phyloP scores from a whole-genome alignment of 2,329 filamentous ascomycete species.

The Hansfordia pulvinata region DNA sequence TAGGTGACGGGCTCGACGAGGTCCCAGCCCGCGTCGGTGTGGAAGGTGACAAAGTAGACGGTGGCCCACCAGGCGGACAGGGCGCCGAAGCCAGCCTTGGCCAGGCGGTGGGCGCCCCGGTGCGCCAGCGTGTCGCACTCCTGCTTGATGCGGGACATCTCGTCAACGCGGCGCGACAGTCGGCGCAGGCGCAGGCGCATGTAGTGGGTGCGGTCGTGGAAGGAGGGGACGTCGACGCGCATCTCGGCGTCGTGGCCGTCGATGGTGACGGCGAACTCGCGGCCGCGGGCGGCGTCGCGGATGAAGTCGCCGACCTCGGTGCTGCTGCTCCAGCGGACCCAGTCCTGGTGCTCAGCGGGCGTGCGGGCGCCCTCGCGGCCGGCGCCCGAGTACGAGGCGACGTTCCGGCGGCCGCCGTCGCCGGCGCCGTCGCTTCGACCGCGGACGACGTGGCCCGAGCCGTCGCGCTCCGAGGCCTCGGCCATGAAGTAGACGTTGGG shows the following conservation, averaged over 20 bases:
- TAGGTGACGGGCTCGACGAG: conserved; percentile 87
- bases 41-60: conserved; percentile 60
- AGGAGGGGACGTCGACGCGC: conserved; percentile 70
- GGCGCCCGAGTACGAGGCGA: conserved; percentile 58
- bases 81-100: conserved; percentile 63
- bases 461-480: conserved; percentile 55
- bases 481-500: conserved; percentile 70
- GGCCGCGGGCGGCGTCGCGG: conserved; percentile 69
- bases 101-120: conserved; percentile 62
- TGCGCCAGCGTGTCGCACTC: conserved; percentile 73
- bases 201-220: conserved; percentile 84
- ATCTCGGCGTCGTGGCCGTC: conserved; percentile 55
- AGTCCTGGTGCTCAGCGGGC: conserved; percentile 36
- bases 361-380: conserved; percentile 43
- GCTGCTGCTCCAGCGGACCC: conserved; percentile 77
- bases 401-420: conserved; percentile 29
- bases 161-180: conserved; percentile 53
- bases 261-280: conserved; percentile 75
- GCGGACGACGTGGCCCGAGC: conserved; percentile 17
- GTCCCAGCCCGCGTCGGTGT: conserved; percentile 77
- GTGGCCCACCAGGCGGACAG: conserved; percentile 68
- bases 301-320: conserved; percentile 94
- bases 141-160: conserved; percentile 60
- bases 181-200: conserved; percentile 64
- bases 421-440: conserved; percentile 9